These are phyloP conservation scores for Neltuma alba DNA, from an alignment of 306 rosid species.

Conservation along the genomic window DNA sequence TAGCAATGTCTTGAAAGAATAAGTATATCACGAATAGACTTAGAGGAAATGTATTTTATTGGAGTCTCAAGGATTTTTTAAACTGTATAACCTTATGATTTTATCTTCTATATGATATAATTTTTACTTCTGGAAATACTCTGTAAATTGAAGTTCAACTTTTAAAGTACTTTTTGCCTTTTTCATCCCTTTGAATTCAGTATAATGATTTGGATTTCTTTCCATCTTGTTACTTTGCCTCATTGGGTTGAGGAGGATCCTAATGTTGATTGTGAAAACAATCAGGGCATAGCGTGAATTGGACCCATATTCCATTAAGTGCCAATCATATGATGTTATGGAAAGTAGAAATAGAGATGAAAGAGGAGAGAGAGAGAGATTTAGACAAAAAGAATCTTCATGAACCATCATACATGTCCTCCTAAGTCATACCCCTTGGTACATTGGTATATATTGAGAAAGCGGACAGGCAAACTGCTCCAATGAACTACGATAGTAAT, in stretches of 20 bases:
- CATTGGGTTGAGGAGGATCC: not conserved
- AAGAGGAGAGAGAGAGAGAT: not conserved
- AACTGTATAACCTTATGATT: conserved; percentile 11
- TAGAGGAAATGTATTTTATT: conserved; percentile 26
- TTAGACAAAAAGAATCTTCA: not conserved
- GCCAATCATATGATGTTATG: conserved; percentile 3
- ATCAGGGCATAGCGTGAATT: conserved; percentile 1
- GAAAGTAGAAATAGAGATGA: not conserved
- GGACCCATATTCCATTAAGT: not conserved
- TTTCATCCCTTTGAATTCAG: not conserved
- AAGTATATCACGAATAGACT: conserved; percentile 1
- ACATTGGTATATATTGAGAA: not conserved
- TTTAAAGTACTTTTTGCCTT: conserved; percentile 5
- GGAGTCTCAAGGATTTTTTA: not conserved
- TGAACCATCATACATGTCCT: not conserved
- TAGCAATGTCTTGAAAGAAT: conserved; percentile 21
- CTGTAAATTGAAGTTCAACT: not conserved
- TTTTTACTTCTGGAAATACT: conserved; percentile 5
- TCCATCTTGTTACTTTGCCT: not conserved
- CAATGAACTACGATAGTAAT: not conserved
- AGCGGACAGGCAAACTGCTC: not conserved
- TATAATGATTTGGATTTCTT: conserved; percentile 5
- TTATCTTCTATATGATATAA: conserved; percentile 14
- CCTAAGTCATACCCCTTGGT: not conserved
- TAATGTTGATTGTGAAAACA: not conserved